Evolutionary conservation across 1,139 yeast species (phyloP).

Genomic region (Pichia sp.): DNA sequence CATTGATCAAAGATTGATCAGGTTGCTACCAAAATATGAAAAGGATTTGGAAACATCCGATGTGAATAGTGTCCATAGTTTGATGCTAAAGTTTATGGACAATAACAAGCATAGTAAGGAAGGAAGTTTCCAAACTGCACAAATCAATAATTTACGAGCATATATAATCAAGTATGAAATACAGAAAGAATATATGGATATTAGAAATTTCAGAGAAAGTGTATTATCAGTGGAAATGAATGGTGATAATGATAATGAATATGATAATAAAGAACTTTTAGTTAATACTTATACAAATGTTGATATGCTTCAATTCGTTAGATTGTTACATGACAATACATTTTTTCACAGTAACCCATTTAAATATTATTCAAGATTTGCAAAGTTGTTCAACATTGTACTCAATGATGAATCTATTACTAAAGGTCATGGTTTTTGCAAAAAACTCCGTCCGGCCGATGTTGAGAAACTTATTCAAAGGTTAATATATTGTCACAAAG

Average conservation of each 20-base stretch:
- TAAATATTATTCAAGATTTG: slow-evolving; percentile 4
- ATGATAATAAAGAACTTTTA: background rate
- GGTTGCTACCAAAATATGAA: slow-evolving; percentile 4
- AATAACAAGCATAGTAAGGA: background rate
- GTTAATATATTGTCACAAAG: slow-evolving; percentile 6
- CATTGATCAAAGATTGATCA: background rate
- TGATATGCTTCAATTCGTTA: slow-evolving; percentile 5
- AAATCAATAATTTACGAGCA: slow-evolving; percentile 8
- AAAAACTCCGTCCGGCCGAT: slow-evolving; percentile 11
- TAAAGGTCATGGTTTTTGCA: slow-evolving; percentile 2
- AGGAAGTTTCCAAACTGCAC: background rate
- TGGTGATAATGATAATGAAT: background rate
- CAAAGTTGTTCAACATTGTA: background rate
- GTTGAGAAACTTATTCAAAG: slow-evolving; percentile 8
- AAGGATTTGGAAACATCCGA: slow-evolving; percentile 1
- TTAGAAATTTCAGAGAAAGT: slow-evolving; percentile 1
- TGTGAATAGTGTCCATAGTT: background rate
- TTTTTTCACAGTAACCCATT: slow-evolving; percentile 7
- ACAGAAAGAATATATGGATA: slow-evolving; percentile 6
- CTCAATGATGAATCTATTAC: background rate
- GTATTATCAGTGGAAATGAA: background rate
- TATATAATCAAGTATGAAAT: slow-evolving; percentile 12
- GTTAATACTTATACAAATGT: slow-evolving; percentile 10
- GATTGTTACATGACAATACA: slow-evolving; percentile 6
- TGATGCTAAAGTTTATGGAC: slow-evolving; percentile 1